Conservation (phyloP, 306 rosid genomes). For the Vicia faba region DNA sequence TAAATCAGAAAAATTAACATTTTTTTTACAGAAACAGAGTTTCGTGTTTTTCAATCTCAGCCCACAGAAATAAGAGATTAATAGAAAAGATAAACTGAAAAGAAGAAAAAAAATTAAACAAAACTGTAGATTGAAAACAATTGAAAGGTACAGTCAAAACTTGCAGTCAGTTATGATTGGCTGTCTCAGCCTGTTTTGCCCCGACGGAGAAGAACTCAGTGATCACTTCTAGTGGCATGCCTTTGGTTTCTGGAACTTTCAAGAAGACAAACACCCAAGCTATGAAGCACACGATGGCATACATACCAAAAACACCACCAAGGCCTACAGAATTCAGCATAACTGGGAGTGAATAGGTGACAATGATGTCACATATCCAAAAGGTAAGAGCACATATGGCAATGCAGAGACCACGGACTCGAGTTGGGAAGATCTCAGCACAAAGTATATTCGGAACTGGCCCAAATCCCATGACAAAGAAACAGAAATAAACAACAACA, state of each 20-base stretch:
- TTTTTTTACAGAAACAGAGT: conserved; percentile 39
- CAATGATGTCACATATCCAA: conserved; percentile 91
- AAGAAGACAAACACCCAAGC: conserved; percentile 79
- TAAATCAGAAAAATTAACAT: conserved; percentile 25
- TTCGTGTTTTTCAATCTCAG: conserved; percentile 37
- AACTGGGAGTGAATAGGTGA: conserved; percentile 86
- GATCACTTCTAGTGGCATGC: conserved; percentile 97
- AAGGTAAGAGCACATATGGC: conserved; percentile 91
- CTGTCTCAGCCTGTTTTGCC: conserved; percentile 61
- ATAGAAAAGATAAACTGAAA: conserved; percentile 8
- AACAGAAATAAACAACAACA: conserved; percentile 85
- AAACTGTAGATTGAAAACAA: conserved; percentile 40
- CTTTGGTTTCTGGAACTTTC: conserved; percentile 97
- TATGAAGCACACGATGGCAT: conserved; percentile 74
- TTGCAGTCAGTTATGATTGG: conserved; percentile 48
- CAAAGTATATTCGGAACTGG: conserved; percentile 94
- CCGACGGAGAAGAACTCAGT: conserved; percentile 90
- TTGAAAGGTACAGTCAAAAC: conserved; percentile 44
- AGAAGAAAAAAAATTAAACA: conserved; percentile 10
- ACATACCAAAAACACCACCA: conserved; percentile 84
- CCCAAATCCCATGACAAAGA: conserved; percentile 94
- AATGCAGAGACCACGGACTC: conserved; percentile 92
- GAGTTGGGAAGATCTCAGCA: conserved; percentile 94
- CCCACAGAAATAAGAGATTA: conserved; percentile 33
- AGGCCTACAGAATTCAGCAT: conserved; percentile 92